phyloP scores from a whole-genome alignment of 371 early-diverging fungal species.

The Mucor saturninus region DNA sequence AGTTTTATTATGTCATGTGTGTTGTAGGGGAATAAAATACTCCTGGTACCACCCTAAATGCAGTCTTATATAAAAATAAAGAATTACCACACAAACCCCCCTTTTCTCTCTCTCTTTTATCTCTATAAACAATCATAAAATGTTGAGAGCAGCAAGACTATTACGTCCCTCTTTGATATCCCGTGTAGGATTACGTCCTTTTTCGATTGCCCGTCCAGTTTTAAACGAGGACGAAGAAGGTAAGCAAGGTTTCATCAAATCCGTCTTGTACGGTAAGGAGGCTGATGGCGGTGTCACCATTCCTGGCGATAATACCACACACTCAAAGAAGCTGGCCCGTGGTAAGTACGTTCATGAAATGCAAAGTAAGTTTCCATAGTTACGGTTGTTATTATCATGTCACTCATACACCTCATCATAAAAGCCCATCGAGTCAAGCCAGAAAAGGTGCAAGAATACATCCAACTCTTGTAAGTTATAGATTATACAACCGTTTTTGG shows the following conservation, averaged over 20 bases:
- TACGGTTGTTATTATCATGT: background rate
- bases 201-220: background rate
- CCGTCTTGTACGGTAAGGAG: conserved; percentile 69
- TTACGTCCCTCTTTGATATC: background rate
- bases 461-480: conserved; percentile 61
- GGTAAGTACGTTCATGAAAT: conserved; percentile 92
- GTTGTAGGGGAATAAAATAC: conserved; percentile 3
- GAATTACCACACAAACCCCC: background rate
- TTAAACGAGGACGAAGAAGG: conserved; percentile 8
- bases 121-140: background rate
- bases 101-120: conserved; percentile 9
- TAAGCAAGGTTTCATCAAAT: conserved; percentile 52
- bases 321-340: conserved; percentile 78
- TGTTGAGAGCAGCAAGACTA: conserved; percentile 2
- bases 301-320: conserved; percentile 59
- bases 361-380: conserved; percentile 57
- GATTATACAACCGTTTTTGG: background rate
- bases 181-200: conserved; percentile 3
- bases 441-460: conserved; percentile 85
- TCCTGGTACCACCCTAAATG: conserved; percentile 16
- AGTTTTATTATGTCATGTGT: conserved; percentile 15
- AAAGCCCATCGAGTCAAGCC: conserved; percentile 78
- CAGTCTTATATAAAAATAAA: conserved; percentile 9
- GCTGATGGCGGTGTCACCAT: conserved; percentile 39
- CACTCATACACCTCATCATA: no score